A percentile compares a stretch with the other conserved stretches of the same genome.
Conservation (phyloP, 768 basidiomycete genomes). For the Lyophyllum semitale region DNA sequence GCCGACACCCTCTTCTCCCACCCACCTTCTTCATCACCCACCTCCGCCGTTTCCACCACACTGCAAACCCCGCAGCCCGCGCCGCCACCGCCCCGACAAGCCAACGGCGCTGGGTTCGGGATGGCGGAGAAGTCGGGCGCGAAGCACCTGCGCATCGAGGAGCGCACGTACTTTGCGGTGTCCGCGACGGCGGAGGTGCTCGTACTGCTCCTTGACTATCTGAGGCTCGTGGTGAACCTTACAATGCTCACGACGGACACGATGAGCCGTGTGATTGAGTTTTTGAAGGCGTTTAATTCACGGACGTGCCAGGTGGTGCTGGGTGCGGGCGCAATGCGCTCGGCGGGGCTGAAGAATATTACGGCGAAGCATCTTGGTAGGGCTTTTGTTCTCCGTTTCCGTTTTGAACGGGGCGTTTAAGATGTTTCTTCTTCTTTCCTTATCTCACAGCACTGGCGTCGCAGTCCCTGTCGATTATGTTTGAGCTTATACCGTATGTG, state of each 20-base stretch:
- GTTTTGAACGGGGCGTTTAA: not conserved
- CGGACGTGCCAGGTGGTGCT: slow-evolving; percentile 97
- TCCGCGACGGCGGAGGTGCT: slow-evolving; percentile 80
- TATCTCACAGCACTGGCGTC: slow-evolving; percentile 79
- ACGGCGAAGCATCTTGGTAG: slow-evolving; percentile 95
- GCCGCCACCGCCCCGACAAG: not conserved
- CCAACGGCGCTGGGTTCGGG: slow-evolving; percentile 2
- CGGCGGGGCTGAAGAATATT: slow-evolving; percentile 96
- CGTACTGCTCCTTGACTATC: slow-evolving; percentile 77
- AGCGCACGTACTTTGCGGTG: slow-evolving; percentile 82
- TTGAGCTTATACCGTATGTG: slow-evolving; percentile 92
- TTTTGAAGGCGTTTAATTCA: slow-evolving; percentile 97
- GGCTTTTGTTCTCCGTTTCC: slow-evolving; percentile 19
- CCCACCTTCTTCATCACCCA: slow-evolving; percentile 13
- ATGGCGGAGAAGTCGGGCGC: slow-evolving; percentile 25
- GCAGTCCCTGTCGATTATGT: slow-evolving; percentile 92
- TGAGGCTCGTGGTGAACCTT: slow-evolving; percentile 85
- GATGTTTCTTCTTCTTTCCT: not conserved
- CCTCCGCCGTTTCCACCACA: slow-evolving; percentile 17
- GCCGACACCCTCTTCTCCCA: slow-evolving; percentile 15
- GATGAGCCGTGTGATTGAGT: slow-evolving; percentile 94
- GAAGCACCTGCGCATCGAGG: slow-evolving; percentile 80
- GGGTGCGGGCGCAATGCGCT: slow-evolving; percentile 98
- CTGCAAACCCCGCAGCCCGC: not conserved
- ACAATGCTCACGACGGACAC: slow-evolving; percentile 89